Evolutionary conservation across 1,139 yeast genomes (phyloP), one percentile per base, ranked within the genome.

Genomic region (Nakaseomyces kungkrabaensis): DNA sequence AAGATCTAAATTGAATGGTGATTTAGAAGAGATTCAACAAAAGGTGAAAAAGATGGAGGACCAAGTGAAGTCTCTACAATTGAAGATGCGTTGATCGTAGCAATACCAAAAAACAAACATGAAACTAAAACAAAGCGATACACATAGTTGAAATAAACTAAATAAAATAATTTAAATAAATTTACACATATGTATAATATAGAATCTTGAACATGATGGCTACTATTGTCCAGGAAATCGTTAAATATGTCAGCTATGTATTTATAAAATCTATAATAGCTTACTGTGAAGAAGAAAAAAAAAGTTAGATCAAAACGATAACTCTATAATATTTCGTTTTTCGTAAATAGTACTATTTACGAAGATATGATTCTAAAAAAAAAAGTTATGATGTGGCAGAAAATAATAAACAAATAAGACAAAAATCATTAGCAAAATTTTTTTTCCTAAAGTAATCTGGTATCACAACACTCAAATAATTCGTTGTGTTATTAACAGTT

Each of bases 1-100:
- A 72, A 83, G 97, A 71, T 88, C 89, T 69, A 82, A 96, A 68
- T 78, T 94, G 68, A 92, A 92, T 71, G 85, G 84, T 69, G 98
- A 92, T 69, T 77, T 94, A 63, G 97, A 90, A 63, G 89, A 85
- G 59, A 79, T 92, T 71, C 97, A 90, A 57, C 64, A 70, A 49
- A 82, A 83, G 66, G 80, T 83, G 63, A 84, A 82, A 67, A 69
- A 77, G 50, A 72, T 85, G 64, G 90, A 84, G 63, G 89, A 83
- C 48, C 85, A 80, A 66, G 87, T 84, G 49, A 82, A 81, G 69
- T 73, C 73, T 56, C 73, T 85, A 61, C 87, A 83, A 67, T 72
- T 82, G 63, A 74, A 72, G 62, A 71, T 72, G 31, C 44, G 44
- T 29, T 41, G 25, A 29, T 27, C 31, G 42, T 38, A 38, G 26